Base-by-base conservation (phyloP, 768 basidiomycete species). In the Termitomyces sp. region DNA sequence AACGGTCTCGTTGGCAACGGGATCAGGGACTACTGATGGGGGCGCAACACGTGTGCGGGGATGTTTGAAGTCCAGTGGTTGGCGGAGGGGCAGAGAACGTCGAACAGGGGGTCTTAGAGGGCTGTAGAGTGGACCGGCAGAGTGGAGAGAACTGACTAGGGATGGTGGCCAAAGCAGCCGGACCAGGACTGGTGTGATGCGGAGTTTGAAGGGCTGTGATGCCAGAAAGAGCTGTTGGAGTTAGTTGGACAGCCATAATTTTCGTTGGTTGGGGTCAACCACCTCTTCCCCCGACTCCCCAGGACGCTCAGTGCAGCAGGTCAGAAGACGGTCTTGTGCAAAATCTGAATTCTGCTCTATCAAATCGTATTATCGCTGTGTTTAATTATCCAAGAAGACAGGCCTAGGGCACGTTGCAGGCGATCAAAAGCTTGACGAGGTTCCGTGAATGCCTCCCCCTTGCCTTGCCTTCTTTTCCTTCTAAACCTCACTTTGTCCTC, bases 361-460 rank as follows among this genome's bases (percentile, higher is more conserved):
- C 55, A 54, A 64, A 20, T 41, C 32, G 32, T 47, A 58, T 55
- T 55, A 56, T 62, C 62, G 36, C 5, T 26, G 52, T 52, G 52
- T 30, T 63, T 69, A 67, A 69, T 72, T 66, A 68, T 76, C 76
- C 73, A 72, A 74, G 78, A 75, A 74, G 57, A 58, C 63, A 65
- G 62, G 62, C 57, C 59, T 55, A 50, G 80, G 85, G 82, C 86
- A 89, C 86, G 86, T 87, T 87, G 85, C 77, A 74, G 80, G 79
- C 76, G 76, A 87, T 87, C 85, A 86, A 85, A 87, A 84, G 74
- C 74, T 77, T 81, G 79, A 72, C 63, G 69, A 75, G 78, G 72
- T 71, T 72, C 66, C 66, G 67, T 70, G 67, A 66, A 76, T 73
- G 79, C 82, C 82, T 81, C 67, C 76, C 80, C 76, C 79, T 75